Base-by-base conservation (phyloP, 2,329 filamentous ascomycete species). In the Domatiomyces catenatus region DNA sequence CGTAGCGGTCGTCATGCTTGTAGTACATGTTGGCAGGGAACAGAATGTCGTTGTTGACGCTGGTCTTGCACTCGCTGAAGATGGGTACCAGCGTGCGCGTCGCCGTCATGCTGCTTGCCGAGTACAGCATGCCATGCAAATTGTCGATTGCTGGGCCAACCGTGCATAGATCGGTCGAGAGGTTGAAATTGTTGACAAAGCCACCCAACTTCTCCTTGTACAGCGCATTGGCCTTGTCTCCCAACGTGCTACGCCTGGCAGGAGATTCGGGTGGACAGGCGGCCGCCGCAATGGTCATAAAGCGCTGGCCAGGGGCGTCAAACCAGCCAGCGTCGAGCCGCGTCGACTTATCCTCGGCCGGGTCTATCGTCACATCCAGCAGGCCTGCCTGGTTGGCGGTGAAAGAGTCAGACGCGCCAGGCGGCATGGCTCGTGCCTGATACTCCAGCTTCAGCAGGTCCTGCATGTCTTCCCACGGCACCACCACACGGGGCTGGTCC, bases 21-120 rank as follows among this genome's bases (percentile, higher is more conserved):
- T 80, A 75, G 59, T 84, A 84, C 74, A 83, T 82, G 47, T 80
- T 78, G 1, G 81, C 79, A 0, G 81, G 81, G 15, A 84, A 74
- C 12, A 84, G 69, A 53, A 84, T 83, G 56, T 84, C 81, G 60
- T 81, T 84, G 67, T 84, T 84, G 55, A 81, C 75, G 17, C 74
- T 73, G 39, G 83, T 69, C 61, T 84, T 84, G 65, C 79, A 83
- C 52, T 81, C 81, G 44, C 80, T 76, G 55, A 85, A 84, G 61
- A 85, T 70, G 18, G 81, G 81, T 44, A 82, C 73, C 17, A 84
- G 65, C 4, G 73, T 69, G 53, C 73, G 74, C 42, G 77, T 80
- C 1, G 77, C 70, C 1, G 73, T 69, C 0, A 75, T 74, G 8
- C 74, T 75, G 19, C 80, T 68, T 0, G 79, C 77, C 46, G 75